Evolutionary conservation across 495 filamentous ascomycete species (phyloP).

Genomic region (Penicillium pulvis): DNA sequence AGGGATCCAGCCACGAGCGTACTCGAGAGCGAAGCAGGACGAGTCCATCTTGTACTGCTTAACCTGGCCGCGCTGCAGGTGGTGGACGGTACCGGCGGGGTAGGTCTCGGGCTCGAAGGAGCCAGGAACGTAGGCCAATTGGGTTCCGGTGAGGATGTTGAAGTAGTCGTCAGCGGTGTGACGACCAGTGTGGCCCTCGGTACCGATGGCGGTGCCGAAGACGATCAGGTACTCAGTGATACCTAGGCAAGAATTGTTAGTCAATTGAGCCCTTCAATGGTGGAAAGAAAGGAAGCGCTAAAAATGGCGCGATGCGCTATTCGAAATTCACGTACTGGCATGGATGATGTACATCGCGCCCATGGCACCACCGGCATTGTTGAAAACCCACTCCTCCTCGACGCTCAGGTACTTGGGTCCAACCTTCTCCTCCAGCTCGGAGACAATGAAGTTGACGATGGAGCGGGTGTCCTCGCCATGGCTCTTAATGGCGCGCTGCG

Average conservation of each 20-base stretch:
- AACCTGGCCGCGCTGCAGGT: conserved; percentile 70
- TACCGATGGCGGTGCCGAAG: conserved; percentile 82
- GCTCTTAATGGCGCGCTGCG: conserved; percentile 61
- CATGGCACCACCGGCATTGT: conserved; percentile 83
- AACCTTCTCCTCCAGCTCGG: conserved; percentile 42
- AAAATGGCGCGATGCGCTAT: neutral
- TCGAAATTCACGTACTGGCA: conserved; percentile 56
- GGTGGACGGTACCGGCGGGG: conserved; percentile 73
- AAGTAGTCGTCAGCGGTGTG: conserved; percentile 94
- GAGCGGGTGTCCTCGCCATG: conserved; percentile 72
- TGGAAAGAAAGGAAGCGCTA: neutral
- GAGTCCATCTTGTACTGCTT: conserved; percentile 87
- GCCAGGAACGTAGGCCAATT: conserved; percentile 72
- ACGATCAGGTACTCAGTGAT: conserved; percentile 82
- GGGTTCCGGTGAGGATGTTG: conserved; percentile 77
- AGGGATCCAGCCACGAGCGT: conserved; percentile 87
- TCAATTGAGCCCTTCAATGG: neutral
- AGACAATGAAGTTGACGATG: conserved; percentile 66
- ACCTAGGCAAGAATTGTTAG: conserved; percentile 30
- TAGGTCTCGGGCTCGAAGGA: conserved; percentile 72
- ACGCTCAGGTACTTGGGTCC: conserved; percentile 42
- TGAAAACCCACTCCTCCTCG: conserved; percentile 54
- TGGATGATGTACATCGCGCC: conserved; percentile 89
- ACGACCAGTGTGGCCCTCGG: conserved; percentile 82
- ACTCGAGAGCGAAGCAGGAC: conserved; percentile 83